Evolutionary conservation across 352 stramenopile genomes (phyloP).

Genomic region (Phytophthora nicotianae): DNA sequence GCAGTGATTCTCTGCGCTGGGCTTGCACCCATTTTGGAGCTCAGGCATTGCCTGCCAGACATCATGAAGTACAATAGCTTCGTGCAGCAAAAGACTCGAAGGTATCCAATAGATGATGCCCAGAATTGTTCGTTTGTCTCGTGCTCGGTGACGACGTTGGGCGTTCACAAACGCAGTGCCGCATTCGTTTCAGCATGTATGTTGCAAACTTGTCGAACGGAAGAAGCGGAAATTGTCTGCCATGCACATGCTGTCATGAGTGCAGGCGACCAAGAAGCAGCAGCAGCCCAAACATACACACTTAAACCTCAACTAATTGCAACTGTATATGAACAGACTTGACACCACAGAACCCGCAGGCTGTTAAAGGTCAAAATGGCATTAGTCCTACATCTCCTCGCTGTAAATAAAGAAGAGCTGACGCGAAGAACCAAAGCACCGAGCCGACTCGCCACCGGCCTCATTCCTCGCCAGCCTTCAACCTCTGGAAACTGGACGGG

Average conservation of each 20-base stretch:
- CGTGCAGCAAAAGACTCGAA: too few species aligned
- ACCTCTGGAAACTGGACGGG: conserved; percentile 24
- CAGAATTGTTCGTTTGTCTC: background rate
- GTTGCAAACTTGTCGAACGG: background rate
- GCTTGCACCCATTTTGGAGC: background rate
- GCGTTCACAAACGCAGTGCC: background rate
- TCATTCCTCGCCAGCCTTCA: conserved; percentile 27
- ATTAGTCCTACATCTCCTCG: conserved; percentile 41
- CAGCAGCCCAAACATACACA: conserved; percentile 2
- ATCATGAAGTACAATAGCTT: too few species aligned
- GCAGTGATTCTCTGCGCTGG: background rate
- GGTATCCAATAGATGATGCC: too few species aligned
- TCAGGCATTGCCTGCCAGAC: too few species aligned
- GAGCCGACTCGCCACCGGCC: conserved; percentile 9
- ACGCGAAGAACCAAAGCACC: conserved; percentile 35
- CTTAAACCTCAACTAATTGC: conserved; percentile 9
- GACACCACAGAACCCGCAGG: conserved; percentile 17
- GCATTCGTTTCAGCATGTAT: too few species aligned
- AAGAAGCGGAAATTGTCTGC: background rate
- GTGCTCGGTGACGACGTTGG: too few species aligned
- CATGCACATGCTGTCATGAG: background rate
- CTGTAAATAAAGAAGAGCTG: conserved; percentile 39
- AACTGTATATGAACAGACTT: conserved; percentile 29
- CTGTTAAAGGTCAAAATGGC: conserved; percentile 38
- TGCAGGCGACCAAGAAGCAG: conserved; percentile 1